These are phyloP conservation scores for Rachicladosporium sp. DNA, from an alignment of 2,329 filamentous ascomycete species.

Conservation along the genomic window DNA sequence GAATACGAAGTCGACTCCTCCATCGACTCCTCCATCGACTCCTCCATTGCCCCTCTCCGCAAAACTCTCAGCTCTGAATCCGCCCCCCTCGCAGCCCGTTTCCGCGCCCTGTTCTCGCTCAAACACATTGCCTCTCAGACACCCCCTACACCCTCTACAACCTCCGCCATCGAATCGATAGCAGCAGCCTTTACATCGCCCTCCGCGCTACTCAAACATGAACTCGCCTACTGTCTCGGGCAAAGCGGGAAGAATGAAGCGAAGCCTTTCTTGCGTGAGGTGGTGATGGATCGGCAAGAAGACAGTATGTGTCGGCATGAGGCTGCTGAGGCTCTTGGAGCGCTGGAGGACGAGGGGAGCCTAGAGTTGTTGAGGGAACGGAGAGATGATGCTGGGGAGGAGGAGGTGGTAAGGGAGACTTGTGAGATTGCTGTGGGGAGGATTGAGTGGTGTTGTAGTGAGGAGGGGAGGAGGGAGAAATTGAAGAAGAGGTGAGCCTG, in stretches of 20 bases:
- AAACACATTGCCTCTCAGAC: slow-evolving; percentile 75
- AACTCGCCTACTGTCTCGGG: slow-evolving; percentile 91
- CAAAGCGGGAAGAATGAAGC: slow-evolving; percentile 72
- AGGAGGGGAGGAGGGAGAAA: slow-evolving; percentile 59
- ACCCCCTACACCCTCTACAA: slow-evolving; percentile 43
- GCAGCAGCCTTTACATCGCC: slow-evolving; percentile 74
- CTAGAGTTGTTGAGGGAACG: slow-evolving; percentile 61
- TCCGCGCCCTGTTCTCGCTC: slow-evolving; percentile 92
- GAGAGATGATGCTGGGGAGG: slow-evolving; percentile 63
- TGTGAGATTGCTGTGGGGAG: slow-evolving; percentile 93
- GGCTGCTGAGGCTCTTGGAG: slow-evolving; percentile 87
- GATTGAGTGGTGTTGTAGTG: slow-evolving; percentile 83
- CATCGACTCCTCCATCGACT: slow-evolving; percentile 10
- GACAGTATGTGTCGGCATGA: slow-evolving; percentile 95
- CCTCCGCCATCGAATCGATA: slow-evolving; percentile 65
- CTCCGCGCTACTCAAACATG: slow-evolving; percentile 87
- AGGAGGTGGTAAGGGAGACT: slow-evolving; percentile 77
- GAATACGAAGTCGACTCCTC: neutral
- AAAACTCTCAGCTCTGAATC: slow-evolving; percentile 68
- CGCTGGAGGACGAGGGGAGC: slow-evolving; percentile 63
- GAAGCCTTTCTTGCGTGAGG: slow-evolving; percentile 57
- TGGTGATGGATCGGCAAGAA: slow-evolving; percentile 67
- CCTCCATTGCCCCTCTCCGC: slow-evolving; percentile 52
- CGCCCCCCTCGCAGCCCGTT: slow-evolving; percentile 74
- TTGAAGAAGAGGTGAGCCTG: slow-evolving; percentile 60